A percentile compares a stretch with the other conserved stretches of the same genome.
Conservation (phyloP, 768 basidiomycete species). For the Clathrus columnatus region DNA sequence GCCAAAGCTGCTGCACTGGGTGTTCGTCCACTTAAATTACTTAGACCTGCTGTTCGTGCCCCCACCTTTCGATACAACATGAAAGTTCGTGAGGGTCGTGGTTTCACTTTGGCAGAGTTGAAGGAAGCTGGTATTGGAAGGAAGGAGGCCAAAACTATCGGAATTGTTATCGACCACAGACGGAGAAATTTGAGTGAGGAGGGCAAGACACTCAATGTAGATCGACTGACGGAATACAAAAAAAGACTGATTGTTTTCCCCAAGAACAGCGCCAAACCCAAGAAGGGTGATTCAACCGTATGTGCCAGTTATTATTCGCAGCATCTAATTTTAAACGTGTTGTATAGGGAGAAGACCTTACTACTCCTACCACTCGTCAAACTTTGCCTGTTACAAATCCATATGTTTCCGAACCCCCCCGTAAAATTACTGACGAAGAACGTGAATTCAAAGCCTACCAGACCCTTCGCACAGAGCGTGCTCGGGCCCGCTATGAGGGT, state of each 20-base stretch:
- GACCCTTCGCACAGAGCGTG: slow-evolving; percentile 78
- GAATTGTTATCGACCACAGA: slow-evolving; percentile 95
- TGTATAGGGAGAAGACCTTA: slow-evolving; percentile 71
- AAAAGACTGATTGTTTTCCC: slow-evolving; percentile 92
- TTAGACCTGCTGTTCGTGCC: slow-evolving; percentile 93
- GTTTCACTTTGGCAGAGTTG: slow-evolving; percentile 90
- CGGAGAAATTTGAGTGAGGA: slow-evolving; percentile 95
- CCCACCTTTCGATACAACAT: slow-evolving; percentile 98
- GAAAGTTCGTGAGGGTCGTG: slow-evolving; percentile 93
- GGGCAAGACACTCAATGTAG: slow-evolving; percentile 91
- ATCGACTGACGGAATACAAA: slow-evolving; percentile 91
- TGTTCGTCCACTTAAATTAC: slow-evolving; percentile 81
- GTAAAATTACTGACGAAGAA: slow-evolving; percentile 88
- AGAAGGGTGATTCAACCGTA: slow-evolving; percentile 90
- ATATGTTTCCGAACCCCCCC: slow-evolving; percentile 71
- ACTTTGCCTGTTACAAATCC: slow-evolving; percentile 58
- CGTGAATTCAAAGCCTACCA: slow-evolving; percentile 82
- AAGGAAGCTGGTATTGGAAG: slow-evolving; percentile 92
- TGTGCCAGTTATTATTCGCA: slow-evolving; percentile 25
- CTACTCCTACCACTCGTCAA: slow-evolving; percentile 62
- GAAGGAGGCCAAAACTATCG: slow-evolving; percentile 88
- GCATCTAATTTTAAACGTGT: slow-evolving; percentile 10
- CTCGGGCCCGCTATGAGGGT: slow-evolving; percentile 79
- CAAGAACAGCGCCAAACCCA: slow-evolving; percentile 88
- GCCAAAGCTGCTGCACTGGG: slow-evolving; percentile 85